These are phyloP conservation scores for Backusella liffmaniae DNA, from an alignment of 192 early-diverging fungal genomes.

Conservation along the genomic window DNA sequence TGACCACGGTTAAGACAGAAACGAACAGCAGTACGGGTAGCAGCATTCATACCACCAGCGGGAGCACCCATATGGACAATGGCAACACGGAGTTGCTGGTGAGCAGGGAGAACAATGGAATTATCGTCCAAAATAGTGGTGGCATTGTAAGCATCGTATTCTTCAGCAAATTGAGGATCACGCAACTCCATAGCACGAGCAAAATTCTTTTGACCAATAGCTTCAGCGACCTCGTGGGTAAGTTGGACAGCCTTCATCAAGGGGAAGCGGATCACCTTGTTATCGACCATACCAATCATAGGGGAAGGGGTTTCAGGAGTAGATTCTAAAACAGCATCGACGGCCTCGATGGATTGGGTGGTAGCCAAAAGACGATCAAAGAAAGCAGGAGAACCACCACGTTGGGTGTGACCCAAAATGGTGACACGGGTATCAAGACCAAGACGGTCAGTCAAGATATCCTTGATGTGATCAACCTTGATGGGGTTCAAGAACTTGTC, in stretches of 20 bases:
- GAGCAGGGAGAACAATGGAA: constrained; percentile 26
- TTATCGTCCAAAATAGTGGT: constrained; percentile 46
- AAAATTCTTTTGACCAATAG: constrained; percentile 85
- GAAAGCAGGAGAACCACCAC: constrained; percentile 87
- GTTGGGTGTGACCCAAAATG: constrained; percentile 91
- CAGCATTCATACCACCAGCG: constrained; percentile 97
- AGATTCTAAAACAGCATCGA: constrained; percentile 86
- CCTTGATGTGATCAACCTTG: constrained; percentile 80
- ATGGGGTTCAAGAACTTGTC: constrained; percentile 87
- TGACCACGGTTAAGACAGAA: constrained; percentile 88
- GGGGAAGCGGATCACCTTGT: constrained; percentile 82
- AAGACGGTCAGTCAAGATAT: constrained; percentile 75
- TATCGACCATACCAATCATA: constrained; percentile 91
- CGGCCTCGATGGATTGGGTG: constrained; percentile 91
- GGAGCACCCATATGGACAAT: constrained; percentile 95
- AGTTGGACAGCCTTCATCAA: constrained; percentile 92
- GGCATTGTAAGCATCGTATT: constrained; percentile 63
- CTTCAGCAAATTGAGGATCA: constrained; percentile 77
- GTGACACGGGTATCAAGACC: constrained; percentile 94
- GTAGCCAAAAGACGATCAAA: constrained; percentile 94
- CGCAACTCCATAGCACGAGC: constrained; percentile 86
- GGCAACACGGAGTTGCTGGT: constrained; percentile 75
- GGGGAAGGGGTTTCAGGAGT: constrained; percentile 85
- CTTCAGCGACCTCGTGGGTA: constrained; percentile 83
- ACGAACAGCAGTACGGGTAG: constrained; percentile 83